A percentile compares a stretch with the other conserved stretches of the same genome.
phyloP scores from a whole-genome alignment of 768 basidiomycete genomes.

The Boletus patriciae region DNA sequence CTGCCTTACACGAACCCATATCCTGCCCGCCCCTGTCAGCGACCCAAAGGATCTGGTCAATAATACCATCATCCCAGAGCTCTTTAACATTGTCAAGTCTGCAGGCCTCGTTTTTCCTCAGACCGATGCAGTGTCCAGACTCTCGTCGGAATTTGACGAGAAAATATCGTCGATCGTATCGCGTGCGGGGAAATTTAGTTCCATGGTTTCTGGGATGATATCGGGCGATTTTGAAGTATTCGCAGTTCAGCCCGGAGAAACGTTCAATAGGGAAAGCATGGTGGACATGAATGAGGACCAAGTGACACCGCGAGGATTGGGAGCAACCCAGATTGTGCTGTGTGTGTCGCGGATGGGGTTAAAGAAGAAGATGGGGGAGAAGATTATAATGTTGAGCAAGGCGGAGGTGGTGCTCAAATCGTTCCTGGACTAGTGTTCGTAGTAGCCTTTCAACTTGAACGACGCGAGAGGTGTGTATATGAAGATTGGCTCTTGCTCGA shows the following conservation, averaged over 20 bases:
- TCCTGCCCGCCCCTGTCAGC: background rate
- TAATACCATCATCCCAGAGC: background rate
- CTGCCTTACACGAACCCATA: background rate
- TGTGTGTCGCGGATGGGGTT: background rate
- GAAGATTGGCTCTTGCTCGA: too few relatives aligned
- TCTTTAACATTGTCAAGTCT: background rate
- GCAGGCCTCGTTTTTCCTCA: background rate
- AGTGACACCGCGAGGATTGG: background rate
- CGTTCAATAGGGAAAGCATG: background rate
- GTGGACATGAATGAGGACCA: background rate
- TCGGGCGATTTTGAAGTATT: background rate
- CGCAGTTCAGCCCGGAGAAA: background rate
- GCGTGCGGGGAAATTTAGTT: background rate
- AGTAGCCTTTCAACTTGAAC: too few relatives aligned
- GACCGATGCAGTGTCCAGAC: background rate
- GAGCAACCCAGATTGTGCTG: background rate
- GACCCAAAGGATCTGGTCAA: background rate
- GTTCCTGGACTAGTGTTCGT: background rate
- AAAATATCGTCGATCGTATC: background rate
- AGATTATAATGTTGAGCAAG: background rate
- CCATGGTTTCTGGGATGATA: slow-evolving; percentile 1
- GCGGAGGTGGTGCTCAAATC: background rate
- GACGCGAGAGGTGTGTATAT: too few relatives aligned
- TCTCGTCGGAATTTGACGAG: background rate
- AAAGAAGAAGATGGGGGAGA: background rate